Conservation (phyloP, 306 rosid genomes). For the Inga oerstediana region DNA sequence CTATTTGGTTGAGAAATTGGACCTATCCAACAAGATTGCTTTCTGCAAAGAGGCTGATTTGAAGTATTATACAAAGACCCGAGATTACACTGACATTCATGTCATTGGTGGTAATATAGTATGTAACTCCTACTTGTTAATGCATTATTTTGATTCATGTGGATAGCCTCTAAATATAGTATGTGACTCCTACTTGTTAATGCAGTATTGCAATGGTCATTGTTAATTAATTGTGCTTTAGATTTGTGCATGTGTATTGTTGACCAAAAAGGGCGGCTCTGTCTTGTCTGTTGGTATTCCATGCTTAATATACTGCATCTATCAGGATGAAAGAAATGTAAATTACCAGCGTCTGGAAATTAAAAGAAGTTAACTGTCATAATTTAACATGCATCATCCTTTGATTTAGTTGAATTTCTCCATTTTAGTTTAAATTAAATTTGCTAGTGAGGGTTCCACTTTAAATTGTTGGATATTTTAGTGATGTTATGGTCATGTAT, state of each 20-base stretch:
- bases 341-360: neutral
- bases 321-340: constrained; percentile 11
- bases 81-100: constrained; percentile 80
- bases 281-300: neutral
- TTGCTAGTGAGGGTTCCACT: constrained; percentile 10
- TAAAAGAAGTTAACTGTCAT: constrained; percentile 6
- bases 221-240: constrained; percentile 24
- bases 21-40: constrained; percentile 64
- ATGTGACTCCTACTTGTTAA: too few species aligned
- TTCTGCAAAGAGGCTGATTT: constrained; percentile 75
- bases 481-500: constrained; percentile 26
- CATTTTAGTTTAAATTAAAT: constrained; percentile 12
- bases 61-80: constrained; percentile 82
- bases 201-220: neutral
- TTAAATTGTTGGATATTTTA: constrained; percentile 17
- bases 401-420: constrained; percentile 15
- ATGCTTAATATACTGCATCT: neutral
- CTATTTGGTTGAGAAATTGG: constrained; percentile 76
- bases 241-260: neutral
- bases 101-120: constrained; percentile 78
- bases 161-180: constrained; percentile 23
- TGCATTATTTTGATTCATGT: constrained; percentile 11
- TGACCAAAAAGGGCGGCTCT: neutral
- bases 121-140: constrained; percentile 47
- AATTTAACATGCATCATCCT: neutral